Base-by-base conservation (phyloP, 371 early-diverging fungal genomes). In the Aphelidium insulamus region DNA sequence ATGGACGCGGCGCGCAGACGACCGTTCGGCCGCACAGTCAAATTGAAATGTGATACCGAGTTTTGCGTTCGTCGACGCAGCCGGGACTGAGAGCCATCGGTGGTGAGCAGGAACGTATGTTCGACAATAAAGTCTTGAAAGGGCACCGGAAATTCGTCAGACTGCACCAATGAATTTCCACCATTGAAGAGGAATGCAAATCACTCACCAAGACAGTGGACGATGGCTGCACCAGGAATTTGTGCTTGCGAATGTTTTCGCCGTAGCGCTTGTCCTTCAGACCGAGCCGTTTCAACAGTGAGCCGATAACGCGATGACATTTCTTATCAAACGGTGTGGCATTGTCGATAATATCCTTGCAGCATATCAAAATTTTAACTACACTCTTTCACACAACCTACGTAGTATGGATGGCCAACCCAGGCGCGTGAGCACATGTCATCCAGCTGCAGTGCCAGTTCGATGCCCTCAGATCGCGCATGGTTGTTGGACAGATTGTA, bases 321-420 rank as follows among this genome's bases (percentile, higher is more conserved):
- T 56, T 56, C 36, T 44, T 26, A 1, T 36, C 37, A 36, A 56
- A 56, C 20, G 37, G 43, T 20, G 31, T 39, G 9, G 49, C 32
- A 25, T 56, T 56, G 40, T 56, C 57, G 30, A 56, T 45, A 5
- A 40, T 4, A n/a, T n/a, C n/a, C n/a, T n/a, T n/a, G n/a, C n/a
- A n/a, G n/a, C n/a, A n/a, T n/a, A n/a, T n/a, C n/a, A n/a, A n/a
- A n/a, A n/a, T n/a, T n/a, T n/a, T n/a, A n/a, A n/a, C n/a, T n/a
- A n/a, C n/a, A n/a, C n/a, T n/a, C n/a, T n/a, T n/a, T n/a, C n/a
- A n/a, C n/a, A n/a, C n/a, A n/a, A n/a, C n/a, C n/a, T 14, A 16
- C 14, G 9, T 15, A 41, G 15, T 27, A 28, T 5, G 47, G 24
- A 34, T 44, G 31, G 30, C 49, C 52, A 4, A 45, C 33, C 54